These are phyloP conservation scores for Chaetomium fimeti DNA, from an alignment of 495 filamentous ascomycete species.

Conservation along the genomic window DNA sequence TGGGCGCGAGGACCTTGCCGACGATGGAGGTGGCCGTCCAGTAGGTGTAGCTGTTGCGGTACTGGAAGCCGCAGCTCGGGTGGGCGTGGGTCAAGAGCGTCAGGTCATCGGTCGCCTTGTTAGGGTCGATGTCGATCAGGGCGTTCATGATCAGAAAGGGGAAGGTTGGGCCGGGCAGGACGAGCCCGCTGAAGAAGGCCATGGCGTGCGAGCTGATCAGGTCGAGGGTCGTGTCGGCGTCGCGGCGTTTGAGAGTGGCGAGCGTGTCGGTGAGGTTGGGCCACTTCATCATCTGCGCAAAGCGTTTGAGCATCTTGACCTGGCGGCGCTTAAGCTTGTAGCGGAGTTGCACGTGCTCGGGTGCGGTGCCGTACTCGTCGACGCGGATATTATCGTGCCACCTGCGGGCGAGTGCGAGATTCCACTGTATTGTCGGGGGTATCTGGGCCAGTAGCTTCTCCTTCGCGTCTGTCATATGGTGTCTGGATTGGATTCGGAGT, in stretches of 20 bases:
- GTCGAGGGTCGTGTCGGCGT: constrained; percentile 55
- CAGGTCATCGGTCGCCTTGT: constrained; percentile 56
- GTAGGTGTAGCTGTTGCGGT: constrained; percentile 64
- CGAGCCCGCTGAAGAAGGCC: constrained; percentile 69
- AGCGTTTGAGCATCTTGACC: constrained; percentile 61
- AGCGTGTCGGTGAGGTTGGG: constrained; percentile 64
- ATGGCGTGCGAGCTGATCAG: constrained; percentile 62
- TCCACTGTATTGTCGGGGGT: constrained; percentile 66
- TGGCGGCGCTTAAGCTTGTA: constrained; percentile 60
- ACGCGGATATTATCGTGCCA: constrained; percentile 67
- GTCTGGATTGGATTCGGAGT: constrained; percentile 55
- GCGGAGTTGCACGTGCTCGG: constrained; percentile 52
- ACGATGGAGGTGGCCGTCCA: constrained; percentile 68
- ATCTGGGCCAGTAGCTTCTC: constrained; percentile 57
- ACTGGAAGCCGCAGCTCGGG: constrained; percentile 68
- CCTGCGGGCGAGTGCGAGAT: constrained; percentile 62
- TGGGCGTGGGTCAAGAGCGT: constrained; percentile 60
- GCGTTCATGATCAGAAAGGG: constrained; percentile 72
- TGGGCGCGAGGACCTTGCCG: constrained; percentile 74
- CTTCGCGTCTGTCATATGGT: constrained; percentile 54
- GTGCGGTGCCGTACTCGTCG: constrained; percentile 46
- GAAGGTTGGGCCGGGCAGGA: constrained; percentile 66
- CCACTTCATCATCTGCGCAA: constrained; percentile 71
- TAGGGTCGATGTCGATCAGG: constrained; percentile 67
- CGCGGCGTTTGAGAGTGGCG: constrained; percentile 55